Conservation (phyloP, 257 asterid genomes). For the Misopates orontium region DNA sequence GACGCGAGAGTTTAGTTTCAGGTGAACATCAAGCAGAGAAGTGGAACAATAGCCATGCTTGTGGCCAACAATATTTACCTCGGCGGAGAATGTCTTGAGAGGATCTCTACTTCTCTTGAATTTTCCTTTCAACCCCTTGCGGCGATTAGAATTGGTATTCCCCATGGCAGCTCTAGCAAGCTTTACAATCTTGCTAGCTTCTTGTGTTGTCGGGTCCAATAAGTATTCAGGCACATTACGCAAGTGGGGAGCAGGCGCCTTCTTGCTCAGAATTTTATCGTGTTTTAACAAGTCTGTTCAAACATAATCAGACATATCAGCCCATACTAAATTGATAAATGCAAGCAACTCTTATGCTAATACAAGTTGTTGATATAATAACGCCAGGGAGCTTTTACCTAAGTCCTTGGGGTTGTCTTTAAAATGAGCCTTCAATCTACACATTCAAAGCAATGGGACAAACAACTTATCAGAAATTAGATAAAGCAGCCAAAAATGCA, state of each 20-base stretch:
- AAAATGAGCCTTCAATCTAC: constrained; percentile 93
- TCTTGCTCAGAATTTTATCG: constrained; percentile 80
- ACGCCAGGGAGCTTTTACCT: constrained; percentile 45
- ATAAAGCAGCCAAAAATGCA: neutral
- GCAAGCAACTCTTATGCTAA: neutral
- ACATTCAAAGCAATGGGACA: constrained; percentile 10
- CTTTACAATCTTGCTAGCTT: constrained; percentile 93
- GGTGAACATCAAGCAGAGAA: constrained; percentile 8
- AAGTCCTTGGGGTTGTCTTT: constrained; percentile 89
- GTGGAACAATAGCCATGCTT: neutral
- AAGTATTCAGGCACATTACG: constrained; percentile 87
- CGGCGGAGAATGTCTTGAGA: constrained; percentile 76
- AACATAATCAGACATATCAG: constrained; percentile 22
- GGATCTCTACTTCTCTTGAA: constrained; percentile 69
- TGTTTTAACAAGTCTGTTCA: constrained; percentile 83
- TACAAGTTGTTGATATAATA: neutral
- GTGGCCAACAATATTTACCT: constrained; percentile 45
- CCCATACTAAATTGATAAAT: neutral
- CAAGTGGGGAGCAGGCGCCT: constrained; percentile 77
- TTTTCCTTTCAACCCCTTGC: constrained; percentile 60
- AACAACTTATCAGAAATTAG: constrained; percentile 9
- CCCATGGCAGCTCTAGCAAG: constrained; percentile 98
- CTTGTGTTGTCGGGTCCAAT: constrained; percentile 86
- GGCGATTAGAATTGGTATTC: constrained; percentile 41
- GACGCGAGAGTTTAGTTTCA: neutral